Conservation (phyloP, 768 basidiomycete species). For the Vararia minispora region DNA sequence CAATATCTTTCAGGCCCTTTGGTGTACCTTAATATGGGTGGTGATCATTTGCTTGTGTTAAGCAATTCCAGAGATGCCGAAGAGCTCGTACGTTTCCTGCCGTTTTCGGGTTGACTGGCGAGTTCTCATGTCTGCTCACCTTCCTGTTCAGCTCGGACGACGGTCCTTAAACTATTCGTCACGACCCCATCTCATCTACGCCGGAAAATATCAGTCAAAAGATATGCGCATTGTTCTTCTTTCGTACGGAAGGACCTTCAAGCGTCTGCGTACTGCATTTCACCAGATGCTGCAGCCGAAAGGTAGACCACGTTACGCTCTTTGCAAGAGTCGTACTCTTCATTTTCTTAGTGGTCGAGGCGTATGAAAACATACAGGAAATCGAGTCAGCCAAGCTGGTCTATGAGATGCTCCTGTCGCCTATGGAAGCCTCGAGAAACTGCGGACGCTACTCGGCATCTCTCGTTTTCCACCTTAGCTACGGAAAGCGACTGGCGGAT, state of each 20-base stretch:
- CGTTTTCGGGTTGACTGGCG: background rate
- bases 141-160: conserved; percentile 2
- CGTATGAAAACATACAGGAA: conserved; percentile 12
- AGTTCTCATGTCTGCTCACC: background rate
- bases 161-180: conserved; percentile 11
- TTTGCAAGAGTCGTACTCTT: too few relatives aligned
- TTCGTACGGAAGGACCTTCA: conserved; percentile 11
- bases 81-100: conserved; percentile 9
- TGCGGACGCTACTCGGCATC: too few relatives aligned
- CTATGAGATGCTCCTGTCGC: conserved; percentile 5
- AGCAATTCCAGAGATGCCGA: conserved; percentile 7
- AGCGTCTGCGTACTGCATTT: conserved; percentile 12
- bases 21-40: conserved; percentile 3
- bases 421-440: too few relatives aligned
- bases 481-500: conserved; percentile 16
- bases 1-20: conserved; percentile 3
- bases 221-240: conserved; percentile 13
- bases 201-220: conserved; percentile 13
- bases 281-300: conserved; percentile 11
- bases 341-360: conserved; percentile 14
- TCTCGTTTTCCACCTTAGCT: too few relatives aligned
- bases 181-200: conserved; percentile 13
- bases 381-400: conserved; percentile 10
- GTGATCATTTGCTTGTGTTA: conserved; percentile 7
- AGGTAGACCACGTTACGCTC: too few relatives aligned